Evolutionary conservation across 257 asterid genomes (phyloP), one percentile per base, ranked within the genome.

Genomic region (Cruciata laevipes): DNA sequence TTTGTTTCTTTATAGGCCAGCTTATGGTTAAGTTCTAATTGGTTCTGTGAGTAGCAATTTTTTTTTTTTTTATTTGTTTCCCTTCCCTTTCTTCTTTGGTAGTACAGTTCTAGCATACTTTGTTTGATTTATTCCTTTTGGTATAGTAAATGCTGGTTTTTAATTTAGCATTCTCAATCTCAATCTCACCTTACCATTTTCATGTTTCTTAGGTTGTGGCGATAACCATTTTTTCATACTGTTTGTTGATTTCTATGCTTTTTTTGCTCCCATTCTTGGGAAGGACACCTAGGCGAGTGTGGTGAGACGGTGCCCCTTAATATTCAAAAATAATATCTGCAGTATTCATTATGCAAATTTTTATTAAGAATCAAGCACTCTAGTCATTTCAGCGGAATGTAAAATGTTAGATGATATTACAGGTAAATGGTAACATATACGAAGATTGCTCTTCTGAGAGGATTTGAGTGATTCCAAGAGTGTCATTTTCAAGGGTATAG

Each of bases 261-360:
- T 94, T 77, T 94, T 90, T 40, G 99, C 99, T 73, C 97, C 99
- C 63, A 88, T 94, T 82, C 88, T 94, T 17, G 96, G 99, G 66
- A 94, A 88, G 76, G 84, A 83, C 77, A 77, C 90, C 77, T 94
- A 82, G n/a, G n/a, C n/a, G n/a, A n/a, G n/a, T n/a, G n/a, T n/a
- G n/a, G n/a, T n/a, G n/a, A n/a, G n/a, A n/a, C 18, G 21, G 6
- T 24, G 1, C 9, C 8, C 62, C 21, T 23, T 23, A 57, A n/a
- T 20, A 37, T 16, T 61, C 64, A 40, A 53, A 53, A 24, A 5
- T n/a, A 7, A 9, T 7, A 13, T n/a, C 61, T 55, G 61, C 20
- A 5, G 4, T 27, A 14, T 18, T 23, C 10, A 38, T 32, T 57
- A 23, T 23, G 24, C 40, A 12, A 23, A 2, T 63, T 17, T 40